Evolutionary conservation across 2,329 filamentous ascomycete genomes (phyloP), one percentile per base, ranked within the genome.

Genomic region (Sporothrix brasiliensis): DNA sequence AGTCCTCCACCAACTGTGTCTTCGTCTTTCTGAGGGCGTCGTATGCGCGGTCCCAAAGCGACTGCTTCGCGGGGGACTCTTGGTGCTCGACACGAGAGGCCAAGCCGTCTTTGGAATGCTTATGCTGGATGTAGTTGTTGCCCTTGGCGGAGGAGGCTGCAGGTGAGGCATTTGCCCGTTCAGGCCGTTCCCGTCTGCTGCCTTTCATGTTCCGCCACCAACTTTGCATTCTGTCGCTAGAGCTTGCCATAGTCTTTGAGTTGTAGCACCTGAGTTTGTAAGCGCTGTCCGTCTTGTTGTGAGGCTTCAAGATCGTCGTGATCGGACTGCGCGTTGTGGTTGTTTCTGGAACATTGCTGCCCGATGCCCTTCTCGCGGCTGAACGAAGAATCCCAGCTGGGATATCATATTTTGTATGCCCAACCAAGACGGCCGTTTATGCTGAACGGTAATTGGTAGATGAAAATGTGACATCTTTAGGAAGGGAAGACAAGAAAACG

Each of bases 11-110:
- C 24, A 77, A 53, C 19, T 68, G 10, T 6, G 67, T n/a, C 2
- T 76, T 67, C 1, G 75, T 52, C 21, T 71, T 16, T 69, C 49
- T 68, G 30, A 79, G 76, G 52, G 54, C 44, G n/a, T 75, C 73
- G 65, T 77, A 79, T 39, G 77, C 77, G 13, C 71, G 73, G 53
- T 74, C 73, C 77, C 77, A 78, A 39, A 77, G 74, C 21, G 75
- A 75, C 58, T 65, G 66, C n/a, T 24, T 58, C 49, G 52, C 21
- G 14, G 66, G 39, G 21, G 34, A 30, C 41, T 63, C 60, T 49
- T 49, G 21, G 39, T 49, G 39, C 30, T 27, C 27, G 39, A 63
- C 41, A 39, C 9, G 27, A 67, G 16, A 5, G 49, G 19, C 63
- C 24, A 67, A 39, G 63, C n/a, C 41, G 19, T 67, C 47, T 53